phyloP scores from a whole-genome alignment of 345 rosid genomes.

The Rhodamnia rubescens region DNA sequence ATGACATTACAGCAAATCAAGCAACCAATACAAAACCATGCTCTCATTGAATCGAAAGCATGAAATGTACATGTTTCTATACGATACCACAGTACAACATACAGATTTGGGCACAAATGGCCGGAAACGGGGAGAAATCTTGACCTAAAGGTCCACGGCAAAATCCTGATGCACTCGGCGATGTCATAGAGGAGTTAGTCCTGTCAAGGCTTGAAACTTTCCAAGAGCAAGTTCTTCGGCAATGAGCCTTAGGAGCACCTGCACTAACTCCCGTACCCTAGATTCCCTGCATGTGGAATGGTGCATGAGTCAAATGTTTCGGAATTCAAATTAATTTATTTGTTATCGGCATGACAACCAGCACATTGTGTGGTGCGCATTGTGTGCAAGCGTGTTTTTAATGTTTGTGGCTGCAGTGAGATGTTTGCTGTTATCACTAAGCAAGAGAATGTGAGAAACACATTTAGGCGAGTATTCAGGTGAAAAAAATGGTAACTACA shows the following conservation, averaged over 20 bases:
- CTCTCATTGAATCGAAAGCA: not conserved
- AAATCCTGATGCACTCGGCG: not conserved
- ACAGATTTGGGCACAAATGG: not conserved
- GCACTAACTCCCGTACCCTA: constrained; percentile 69
- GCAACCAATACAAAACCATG: not conserved
- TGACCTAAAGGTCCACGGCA: not conserved
- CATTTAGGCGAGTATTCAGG: not conserved
- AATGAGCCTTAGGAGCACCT: constrained; percentile 53
- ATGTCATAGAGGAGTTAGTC: not conserved
- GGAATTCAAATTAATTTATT: not conserved
- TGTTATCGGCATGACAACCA: not conserved
- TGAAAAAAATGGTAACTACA: not conserved
- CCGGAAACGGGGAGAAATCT: not conserved
- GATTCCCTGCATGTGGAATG: constrained; percentile 50
- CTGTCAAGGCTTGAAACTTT: constrained; percentile 10
- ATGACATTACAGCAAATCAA: not conserved
- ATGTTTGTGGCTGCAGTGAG: not conserved
- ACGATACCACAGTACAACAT: not conserved
- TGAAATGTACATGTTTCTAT: not conserved
- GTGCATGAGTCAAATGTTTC: not conserved
- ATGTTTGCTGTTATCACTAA: not conserved
- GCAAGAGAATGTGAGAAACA: not conserved
- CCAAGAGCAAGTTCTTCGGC: constrained; percentile 54
- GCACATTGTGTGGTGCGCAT: not conserved
- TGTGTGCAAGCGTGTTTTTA: not conserved